Percentiles rank a stretch among this genome's conserved stretches.
phyloP scores from a whole-genome alignment of 2,329 filamentous ascomycete genomes.

The Trichoderma simmonsii region DNA sequence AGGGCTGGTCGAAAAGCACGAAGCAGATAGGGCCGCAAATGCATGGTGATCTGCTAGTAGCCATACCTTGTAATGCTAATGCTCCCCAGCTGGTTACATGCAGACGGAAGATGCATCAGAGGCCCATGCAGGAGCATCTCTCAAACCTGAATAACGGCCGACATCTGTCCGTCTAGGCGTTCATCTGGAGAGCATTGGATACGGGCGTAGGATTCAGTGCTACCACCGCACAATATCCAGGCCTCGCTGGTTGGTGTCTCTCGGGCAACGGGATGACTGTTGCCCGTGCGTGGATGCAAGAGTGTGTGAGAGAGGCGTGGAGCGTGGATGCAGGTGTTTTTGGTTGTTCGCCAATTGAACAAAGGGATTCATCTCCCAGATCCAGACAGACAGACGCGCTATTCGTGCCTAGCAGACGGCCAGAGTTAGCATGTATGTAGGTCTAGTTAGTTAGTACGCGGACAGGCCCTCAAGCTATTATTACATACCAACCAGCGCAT shows the following conservation, averaged over 20 bases:
- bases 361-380: neutral
- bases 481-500: neutral
- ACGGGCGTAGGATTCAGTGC: conserved; percentile 17
- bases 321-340: neutral
- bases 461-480: neutral
- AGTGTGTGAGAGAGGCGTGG: neutral
- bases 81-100: conserved; percentile 13
- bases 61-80: neutral
- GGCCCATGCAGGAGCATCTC: conserved; percentile 7
- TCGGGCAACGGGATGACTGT: conserved; percentile 12
- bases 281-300: neutral
- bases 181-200: neutral
- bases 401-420: neutral
- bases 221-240: conserved; percentile 6
- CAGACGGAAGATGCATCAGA: conserved; percentile 12
- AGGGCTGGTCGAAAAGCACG: neutral
- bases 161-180: conserved; percentile 14
- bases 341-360: neutral
- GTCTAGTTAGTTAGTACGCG: neutral
- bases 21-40: neutral
- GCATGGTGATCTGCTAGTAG: neutral
- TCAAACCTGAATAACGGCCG: conserved; percentile 1
- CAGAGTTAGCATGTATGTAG: neutral
- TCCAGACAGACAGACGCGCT: neutral
- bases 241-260: conserved; percentile 11